phyloP scores from a whole-genome alignment of 352 stramenopile species.

The Pythium utonaiense region DNA sequence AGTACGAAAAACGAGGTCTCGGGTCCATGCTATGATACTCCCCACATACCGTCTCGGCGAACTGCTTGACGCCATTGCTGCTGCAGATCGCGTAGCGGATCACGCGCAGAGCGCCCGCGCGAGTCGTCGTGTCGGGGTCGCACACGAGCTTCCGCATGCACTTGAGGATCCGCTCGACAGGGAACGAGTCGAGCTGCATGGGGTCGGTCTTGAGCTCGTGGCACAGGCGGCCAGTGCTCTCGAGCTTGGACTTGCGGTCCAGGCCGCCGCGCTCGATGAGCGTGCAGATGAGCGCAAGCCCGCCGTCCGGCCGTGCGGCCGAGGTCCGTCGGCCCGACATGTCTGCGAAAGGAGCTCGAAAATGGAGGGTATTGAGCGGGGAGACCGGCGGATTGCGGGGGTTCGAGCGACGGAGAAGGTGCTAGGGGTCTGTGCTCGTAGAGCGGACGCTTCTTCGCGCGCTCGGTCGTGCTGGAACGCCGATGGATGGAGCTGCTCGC shows the following conservation, averaged over 20 bases:
- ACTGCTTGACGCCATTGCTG: constrained; percentile 59
- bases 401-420: not conserved
- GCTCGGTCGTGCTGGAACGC: not conserved
- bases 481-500: not conserved
- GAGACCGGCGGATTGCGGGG: not conserved
- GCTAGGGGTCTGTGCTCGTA: not conserved
- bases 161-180: constrained; percentile 76
- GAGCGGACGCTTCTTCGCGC: not conserved
- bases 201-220: constrained; percentile 87
- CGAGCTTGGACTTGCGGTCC: constrained; percentile 86
- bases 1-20: too few relatives aligned
- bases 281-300: constrained; percentile 74
- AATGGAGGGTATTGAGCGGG: not conserved
- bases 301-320: constrained; percentile 38
- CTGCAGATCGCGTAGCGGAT: constrained; percentile 84
- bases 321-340: constrained; percentile 37
- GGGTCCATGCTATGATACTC: too few relatives aligned
- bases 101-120: constrained; percentile 69
- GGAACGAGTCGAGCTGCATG: constrained; percentile 77
- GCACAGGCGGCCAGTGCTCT: constrained; percentile 78
- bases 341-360: not conserved
- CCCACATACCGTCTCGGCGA: constrained; percentile 49
- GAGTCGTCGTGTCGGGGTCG: constrained; percentile 77
- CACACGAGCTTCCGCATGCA: constrained; percentile 71
- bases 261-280: constrained; percentile 80